Evolutionary conservation across 2,329 filamentous ascomycete species (phyloP), one percentile per base, ranked within the genome.

Genomic region (Aspergillus sp.): DNA sequence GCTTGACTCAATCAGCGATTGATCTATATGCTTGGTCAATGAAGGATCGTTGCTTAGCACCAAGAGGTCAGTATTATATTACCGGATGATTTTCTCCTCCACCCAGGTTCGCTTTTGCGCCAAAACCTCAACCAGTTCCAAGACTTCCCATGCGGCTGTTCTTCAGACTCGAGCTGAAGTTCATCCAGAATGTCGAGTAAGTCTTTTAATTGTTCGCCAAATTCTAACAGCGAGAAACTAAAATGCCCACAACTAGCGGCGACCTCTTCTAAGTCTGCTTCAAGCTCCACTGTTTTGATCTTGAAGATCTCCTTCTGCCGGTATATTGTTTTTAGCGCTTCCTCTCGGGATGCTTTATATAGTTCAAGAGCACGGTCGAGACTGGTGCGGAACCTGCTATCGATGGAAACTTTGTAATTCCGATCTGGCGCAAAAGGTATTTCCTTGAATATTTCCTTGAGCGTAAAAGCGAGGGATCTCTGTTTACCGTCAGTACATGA

Each of bases 231-330:
- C 43, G 90, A 96, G 71, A 95, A 97, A 69, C 90, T 93, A 70
- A 98, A 99, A 74, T 98, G 93, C 0, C 95, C 93, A 68, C 95
- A 99, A 56, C 93, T 96, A n/a, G 95, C 93, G 41, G 93, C 93
- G 11, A 98, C 93, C 74, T 99, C 95, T 72, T 99, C 95, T 56
- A 96, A 92, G 72, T 98, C 95, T 2, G 93, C 95, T 69, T 96
- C 89, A 8, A 93, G 83, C 60, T 89, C 89, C 52, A 91, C 82
- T 0, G 89, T 87, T 42, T 86, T 83, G 3, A 86, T 80, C 57
- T 85, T 85, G n/a, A 70, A 85, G 39, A 92, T 80, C 65, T 92
- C 87, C 59, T 92, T 91, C 51, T 85, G 89, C 61, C 84, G 86
- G 73, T 99, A 98, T 1, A 99, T 81, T 56, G 89, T 83, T 56